Evolutionary conservation across 2,329 filamentous ascomycete genomes (phyloP), one percentile per base, ranked within the genome.

Genomic region (Alternaria rosae): DNA sequence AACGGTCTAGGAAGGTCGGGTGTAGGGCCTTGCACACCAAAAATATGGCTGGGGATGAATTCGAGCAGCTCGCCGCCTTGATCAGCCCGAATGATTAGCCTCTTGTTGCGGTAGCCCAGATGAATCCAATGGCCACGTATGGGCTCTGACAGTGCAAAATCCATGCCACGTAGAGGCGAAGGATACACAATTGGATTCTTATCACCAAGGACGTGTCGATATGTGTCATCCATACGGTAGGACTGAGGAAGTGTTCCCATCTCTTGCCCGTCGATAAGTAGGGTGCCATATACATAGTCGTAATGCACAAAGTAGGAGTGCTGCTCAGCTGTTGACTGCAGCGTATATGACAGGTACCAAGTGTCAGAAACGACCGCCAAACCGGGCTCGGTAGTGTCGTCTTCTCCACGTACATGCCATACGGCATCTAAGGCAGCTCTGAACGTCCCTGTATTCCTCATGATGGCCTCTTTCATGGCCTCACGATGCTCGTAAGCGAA

Each of bases 121-220:
- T 91, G 86, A 1, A 91, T 76, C 2, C 80, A 67, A 65, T 85
- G 80, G 0, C 71, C 78, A 1, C 80, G 68, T 60, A 68, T 75
- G 38, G 61, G 78, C 78, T 6, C 85, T 71, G 32, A 62, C 20
- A 57, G 13, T 11, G 44, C 21, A 21, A 78, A 85, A 0, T 81
- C 81, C 85, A 91, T 88, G 0, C 85, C 87, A 0, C 70, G 73
- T 0, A 87, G 61, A 0, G 65, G 58, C 0, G 88, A 90, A 0
- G 88, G 85, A 20, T 75, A 85, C 0, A 84, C 85, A 1, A 83
- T 80, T 0, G 89, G 80, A 25, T 80, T 79, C 13, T 85, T 82
- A 2, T 82, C 75, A 0, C 85, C 85, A 67, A 91, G 89, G 0
- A 91, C 79, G 4, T 83, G 78, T 6, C 76, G 72, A 8, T 89